Percentiles rank a stretch among this genome's conserved stretches.
These are phyloP conservation scores for Yarrowia deformans DNA, from an alignment of 805 yeast genomes.

Conservation along the genomic window DNA sequence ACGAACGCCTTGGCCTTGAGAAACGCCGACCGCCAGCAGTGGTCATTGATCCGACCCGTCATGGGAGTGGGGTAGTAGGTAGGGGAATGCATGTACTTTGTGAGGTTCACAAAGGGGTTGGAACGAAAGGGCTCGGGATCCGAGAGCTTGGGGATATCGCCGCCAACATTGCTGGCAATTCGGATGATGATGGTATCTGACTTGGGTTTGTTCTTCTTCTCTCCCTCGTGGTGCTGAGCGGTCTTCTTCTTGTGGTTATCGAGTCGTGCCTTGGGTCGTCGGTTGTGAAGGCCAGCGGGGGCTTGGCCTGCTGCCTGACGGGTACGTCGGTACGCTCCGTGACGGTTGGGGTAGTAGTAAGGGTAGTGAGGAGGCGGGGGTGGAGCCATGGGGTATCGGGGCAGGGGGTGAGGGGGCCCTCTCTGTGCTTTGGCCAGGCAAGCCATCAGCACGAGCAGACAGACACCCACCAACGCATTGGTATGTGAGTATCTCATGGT, in stretches of 20 bases:
- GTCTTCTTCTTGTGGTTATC: constrained; percentile 36
- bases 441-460: constrained; percentile 18
- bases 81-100: constrained; percentile 35
- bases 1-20: constrained; percentile 63
- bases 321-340: constrained; percentile 37
- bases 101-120: constrained; percentile 28
- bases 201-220: constrained; percentile 29
- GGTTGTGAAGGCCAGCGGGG: constrained; percentile 19
- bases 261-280: constrained; percentile 28
- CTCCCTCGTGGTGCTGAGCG: constrained; percentile 5
- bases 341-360: constrained; percentile 39
- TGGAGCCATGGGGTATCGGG: constrained; percentile 30
- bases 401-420: constrained; percentile 14
- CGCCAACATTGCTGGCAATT: constrained; percentile 16
- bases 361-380: constrained; percentile 32
- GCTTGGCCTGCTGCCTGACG: constrained; percentile 11
- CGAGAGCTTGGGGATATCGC: constrained; percentile 33
- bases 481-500: constrained; percentile 33
- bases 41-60: constrained; percentile 46
- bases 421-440: constrained; percentile 21
- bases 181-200: constrained; percentile 34
- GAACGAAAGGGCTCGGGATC: constrained; percentile 36
- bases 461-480: constrained; percentile 23
- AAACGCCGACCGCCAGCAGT: constrained; percentile 65
- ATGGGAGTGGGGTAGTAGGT: constrained; percentile 42